Conservation (phyloP, 2,329 filamentous ascomycete species). For the Colletotrichum chrysophilum region DNA sequence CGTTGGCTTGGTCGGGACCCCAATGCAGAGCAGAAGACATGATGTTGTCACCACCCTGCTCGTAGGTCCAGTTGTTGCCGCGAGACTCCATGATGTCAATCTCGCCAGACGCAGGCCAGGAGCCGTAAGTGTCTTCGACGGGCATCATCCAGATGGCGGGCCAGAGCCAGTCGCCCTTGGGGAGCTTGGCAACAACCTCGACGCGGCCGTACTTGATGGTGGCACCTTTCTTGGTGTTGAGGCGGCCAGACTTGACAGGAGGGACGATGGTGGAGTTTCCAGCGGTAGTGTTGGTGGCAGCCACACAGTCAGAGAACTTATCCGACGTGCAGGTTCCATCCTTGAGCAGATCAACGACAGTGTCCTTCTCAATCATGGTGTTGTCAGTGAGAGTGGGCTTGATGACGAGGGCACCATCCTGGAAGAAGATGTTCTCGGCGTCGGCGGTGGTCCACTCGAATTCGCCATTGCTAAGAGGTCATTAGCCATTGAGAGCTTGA, state of each 20-base stretch:
- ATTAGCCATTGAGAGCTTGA: background rate
- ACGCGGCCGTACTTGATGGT: slow-evolving; percentile 82
- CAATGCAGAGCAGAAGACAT: slow-evolving; percentile 82
- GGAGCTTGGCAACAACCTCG: slow-evolving; percentile 79
- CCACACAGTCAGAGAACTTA: slow-evolving; percentile 62
- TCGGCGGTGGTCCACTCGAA: slow-evolving; percentile 78
- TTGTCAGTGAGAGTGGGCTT: slow-evolving; percentile 79
- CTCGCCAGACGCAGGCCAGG: slow-evolving; percentile 81
- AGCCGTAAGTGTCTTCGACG: slow-evolving; percentile 71
- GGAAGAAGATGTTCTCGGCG: slow-evolving; percentile 76
- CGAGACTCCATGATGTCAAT: slow-evolving; percentile 84
- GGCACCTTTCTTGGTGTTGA: slow-evolving; percentile 75
- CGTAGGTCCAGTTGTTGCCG: slow-evolving; percentile 81
- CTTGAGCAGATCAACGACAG: slow-evolving; percentile 69
- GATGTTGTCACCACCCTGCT: slow-evolving; percentile 81
- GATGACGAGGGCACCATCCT: slow-evolving; percentile 74
- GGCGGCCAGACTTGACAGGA: slow-evolving; percentile 77
- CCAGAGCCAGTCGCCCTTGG: slow-evolving; percentile 86
- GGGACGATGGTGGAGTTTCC: slow-evolving; percentile 78
- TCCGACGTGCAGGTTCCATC: slow-evolving; percentile 72
- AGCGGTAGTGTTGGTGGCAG: slow-evolving; percentile 72
- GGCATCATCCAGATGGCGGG: slow-evolving; percentile 93
- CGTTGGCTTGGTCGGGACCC: slow-evolving; percentile 74
- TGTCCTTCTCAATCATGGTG: slow-evolving; percentile 68
- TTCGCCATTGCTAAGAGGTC: slow-evolving; percentile 69